Evolutionary conservation across 1,139 yeast species (phyloP).

Genomic region (Debaryomycetaceae sp.): DNA sequence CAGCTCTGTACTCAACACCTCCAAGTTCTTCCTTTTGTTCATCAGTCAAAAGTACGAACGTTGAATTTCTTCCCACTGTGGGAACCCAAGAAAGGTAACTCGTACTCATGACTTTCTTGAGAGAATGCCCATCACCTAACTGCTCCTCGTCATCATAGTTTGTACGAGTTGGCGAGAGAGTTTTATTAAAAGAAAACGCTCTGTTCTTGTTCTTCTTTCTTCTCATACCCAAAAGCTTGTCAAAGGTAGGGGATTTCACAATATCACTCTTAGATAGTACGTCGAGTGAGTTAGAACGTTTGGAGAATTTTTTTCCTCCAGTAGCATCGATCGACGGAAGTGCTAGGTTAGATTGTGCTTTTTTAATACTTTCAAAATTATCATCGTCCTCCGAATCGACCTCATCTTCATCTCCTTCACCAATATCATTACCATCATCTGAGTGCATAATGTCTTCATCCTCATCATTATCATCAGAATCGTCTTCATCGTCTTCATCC

Average conservation of each 20-base stretch:
- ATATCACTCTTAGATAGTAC: constrained; percentile 19
- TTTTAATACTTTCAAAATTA: constrained; percentile 10
- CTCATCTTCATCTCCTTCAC: constrained; percentile 18
- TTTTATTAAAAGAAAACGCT: constrained; percentile 2
- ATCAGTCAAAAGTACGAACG: constrained; percentile 76
- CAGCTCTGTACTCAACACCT: constrained; percentile 93
- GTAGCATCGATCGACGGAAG: constrained; percentile 33
- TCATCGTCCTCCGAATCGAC: constrained; percentile 18
- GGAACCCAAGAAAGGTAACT: constrained; percentile 88
- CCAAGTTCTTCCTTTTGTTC: constrained; percentile 92
- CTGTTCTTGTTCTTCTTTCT: constrained; percentile 8
- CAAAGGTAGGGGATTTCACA: constrained; percentile 44
- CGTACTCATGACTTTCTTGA: constrained; percentile 42
- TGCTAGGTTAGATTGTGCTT: constrained; percentile 35
- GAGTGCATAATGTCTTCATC: constrained; percentile 8
- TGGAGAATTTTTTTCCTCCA: constrained; percentile 30
- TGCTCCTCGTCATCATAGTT: constrained; percentile 13
- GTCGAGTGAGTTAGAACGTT: constrained; percentile 50
- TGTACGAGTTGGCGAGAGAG: background rate
- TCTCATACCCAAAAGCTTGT: constrained; percentile 19
- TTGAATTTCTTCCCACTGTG: constrained; percentile 92
- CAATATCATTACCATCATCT: constrained; percentile 7
- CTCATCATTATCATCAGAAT: constrained; percentile 14
- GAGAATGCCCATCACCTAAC: constrained; percentile 14
- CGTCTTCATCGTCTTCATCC: background rate